Evolutionary conservation across 306 rosid genomes (phyloP).

Genomic region (Dicorynia guianensis): DNA sequence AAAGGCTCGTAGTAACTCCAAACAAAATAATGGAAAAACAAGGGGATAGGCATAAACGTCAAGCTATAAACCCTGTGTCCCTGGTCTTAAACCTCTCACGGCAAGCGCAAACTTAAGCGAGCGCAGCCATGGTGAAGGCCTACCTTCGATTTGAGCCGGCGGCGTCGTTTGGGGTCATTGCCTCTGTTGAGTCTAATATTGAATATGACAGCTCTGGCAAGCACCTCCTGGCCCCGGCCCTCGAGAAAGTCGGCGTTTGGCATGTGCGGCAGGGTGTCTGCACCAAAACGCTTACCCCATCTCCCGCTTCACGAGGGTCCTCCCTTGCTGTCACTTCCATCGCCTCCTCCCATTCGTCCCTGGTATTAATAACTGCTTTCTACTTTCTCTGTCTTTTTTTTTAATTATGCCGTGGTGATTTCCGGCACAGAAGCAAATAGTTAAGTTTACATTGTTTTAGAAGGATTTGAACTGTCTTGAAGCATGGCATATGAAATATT

Average conservation of each 20-base stretch:
- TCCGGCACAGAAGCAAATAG: background rate
- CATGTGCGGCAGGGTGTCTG: conserved; percentile 90
- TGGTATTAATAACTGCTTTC: conserved; percentile 44
- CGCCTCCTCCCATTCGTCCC: conserved; percentile 65
- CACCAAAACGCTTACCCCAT: conserved; percentile 73
- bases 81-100: conserved; percentile 34
- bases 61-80: conserved; percentile 37
- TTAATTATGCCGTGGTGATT: too few relatives aligned
- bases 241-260: conserved; percentile 84
- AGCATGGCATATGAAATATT: background rate
- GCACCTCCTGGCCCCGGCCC: conserved; percentile 88
- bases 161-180: conserved; percentile 81
- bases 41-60: background rate
- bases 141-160: conserved; percentile 89
- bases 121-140: conserved; percentile 79
- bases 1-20: background rate
- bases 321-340: conserved; percentile 75
- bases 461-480: background rate
- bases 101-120: background rate
- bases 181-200: conserved; percentile 79
- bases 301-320: conserved; percentile 56
- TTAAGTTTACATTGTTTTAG: background rate
- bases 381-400: too few relatives aligned
- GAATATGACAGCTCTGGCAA: conserved; percentile 78
- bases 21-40: background rate